Base-by-base conservation (phyloP, 1,284 basidiomycete species). In the Microbotryomycetes sp. region DNA sequence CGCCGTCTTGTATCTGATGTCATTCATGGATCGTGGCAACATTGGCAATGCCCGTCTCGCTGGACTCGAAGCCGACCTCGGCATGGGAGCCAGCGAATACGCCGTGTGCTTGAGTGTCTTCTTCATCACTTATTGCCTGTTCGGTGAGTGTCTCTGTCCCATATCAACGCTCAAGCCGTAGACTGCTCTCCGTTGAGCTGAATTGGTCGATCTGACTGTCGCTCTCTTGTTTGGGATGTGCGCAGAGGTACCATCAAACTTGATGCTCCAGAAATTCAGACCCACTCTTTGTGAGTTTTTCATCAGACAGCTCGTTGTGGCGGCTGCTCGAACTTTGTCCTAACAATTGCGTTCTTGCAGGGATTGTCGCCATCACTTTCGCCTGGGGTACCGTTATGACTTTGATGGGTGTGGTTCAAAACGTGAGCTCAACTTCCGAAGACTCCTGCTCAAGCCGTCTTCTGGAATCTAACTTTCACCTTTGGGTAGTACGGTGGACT, bases 341-440 rank as follows among this genome's bases (percentile, higher is more conserved):
- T 71, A 74, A 47, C 73, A 85, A 82, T 0, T 83, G 83, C 12
- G 81, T 81, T 64, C 83, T 82, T 2, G 74, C 75, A 0, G 83
- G 84, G 23, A 83, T 83, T 28, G 84, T 82, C 72, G 84, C 84
- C 19, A 81, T 76, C 63, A 82, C 80, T 46, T 84, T 83, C 29
- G 9, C 62, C 15, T 69, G 64, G 64, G 62, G 62, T 1, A 47
- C 62, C 15, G 63, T 65, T 50, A 86, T 83, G 81, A 83, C 80
- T 1, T 70, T 81, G 42, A 86, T 85, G 36, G 36, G 36, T 12
- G 36, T 42, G 36, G 36, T 42, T 19, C 36, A 42, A 19, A 12
- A 9, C 19, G 36, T 42, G 36, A 42, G 36, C 36, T 42, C 19
- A 19, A 9, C 9, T 9, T 19, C 36, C 36, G n/a, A n/a, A n/a